These are phyloP conservation scores for Phytopythium oedochilum DNA, from an alignment of 352 stramenopile species.

Conservation along the genomic window DNA sequence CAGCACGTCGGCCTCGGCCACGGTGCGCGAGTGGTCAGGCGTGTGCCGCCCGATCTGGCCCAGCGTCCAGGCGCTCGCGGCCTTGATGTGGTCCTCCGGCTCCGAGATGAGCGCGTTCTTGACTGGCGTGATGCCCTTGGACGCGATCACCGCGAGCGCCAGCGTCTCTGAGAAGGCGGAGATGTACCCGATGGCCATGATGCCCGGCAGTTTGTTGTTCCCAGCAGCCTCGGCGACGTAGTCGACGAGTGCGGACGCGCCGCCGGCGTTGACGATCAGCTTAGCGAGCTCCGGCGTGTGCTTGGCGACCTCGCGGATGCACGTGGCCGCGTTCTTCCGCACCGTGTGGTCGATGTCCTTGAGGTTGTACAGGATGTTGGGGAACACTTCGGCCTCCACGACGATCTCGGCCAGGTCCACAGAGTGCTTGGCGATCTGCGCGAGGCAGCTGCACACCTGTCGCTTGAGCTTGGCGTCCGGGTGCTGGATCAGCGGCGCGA, in stretches of 20 bases:
- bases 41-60: constrained; percentile 94
- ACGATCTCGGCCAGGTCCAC: constrained; percentile 95
- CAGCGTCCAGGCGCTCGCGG: constrained; percentile 92
- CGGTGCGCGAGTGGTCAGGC: constrained; percentile 88
- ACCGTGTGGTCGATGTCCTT: constrained; percentile 95
- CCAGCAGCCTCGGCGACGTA: constrained; percentile 88
- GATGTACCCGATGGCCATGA: constrained; percentile 96
- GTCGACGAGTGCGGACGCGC: constrained; percentile 92
- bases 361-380: constrained; percentile 93
- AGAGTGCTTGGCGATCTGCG: constrained; percentile 94
- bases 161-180: constrained; percentile 94
- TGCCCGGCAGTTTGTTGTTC: constrained; percentile 92
- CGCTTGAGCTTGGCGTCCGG: constrained; percentile 94
- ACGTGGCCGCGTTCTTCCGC: constrained; percentile 94
- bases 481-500: constrained; percentile 93
- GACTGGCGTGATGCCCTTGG: constrained; percentile 90
- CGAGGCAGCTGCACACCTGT: constrained; percentile 88
- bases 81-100: constrained; percentile 95
- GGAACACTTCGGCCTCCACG: constrained; percentile 95
- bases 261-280: constrained; percentile 94
- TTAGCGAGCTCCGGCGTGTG: constrained; percentile 95
- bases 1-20: constrained; percentile 92
- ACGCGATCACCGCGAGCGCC: constrained; percentile 92
- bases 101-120: constrained; percentile 92
- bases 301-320: constrained; percentile 93